A percentile compares a stretch with the other conserved stretches of the same genome.
These are phyloP conservation scores for Paecilomyces dactylethromorphus DNA, from an alignment of 2,329 filamentous ascomycete species.

Conservation along the genomic window DNA sequence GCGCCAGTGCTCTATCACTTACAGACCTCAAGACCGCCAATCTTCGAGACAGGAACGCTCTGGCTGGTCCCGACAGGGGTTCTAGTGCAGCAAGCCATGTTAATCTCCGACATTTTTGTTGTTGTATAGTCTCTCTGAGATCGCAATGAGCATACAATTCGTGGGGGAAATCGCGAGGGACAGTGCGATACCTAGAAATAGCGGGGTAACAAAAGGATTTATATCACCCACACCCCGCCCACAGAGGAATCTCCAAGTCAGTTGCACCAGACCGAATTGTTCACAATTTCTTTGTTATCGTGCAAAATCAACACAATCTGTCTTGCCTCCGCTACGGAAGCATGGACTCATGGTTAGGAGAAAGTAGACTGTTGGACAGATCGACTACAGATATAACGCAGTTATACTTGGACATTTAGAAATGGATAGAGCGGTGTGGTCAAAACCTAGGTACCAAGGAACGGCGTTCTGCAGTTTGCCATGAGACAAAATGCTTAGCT, in stretches of 20 bases:
- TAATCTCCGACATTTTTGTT: neutral
- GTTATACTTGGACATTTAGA: too few relatives aligned
- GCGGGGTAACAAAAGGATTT: neutral
- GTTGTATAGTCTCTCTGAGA: neutral
- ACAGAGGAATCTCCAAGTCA: neutral
- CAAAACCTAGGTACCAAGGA: too few relatives aligned
- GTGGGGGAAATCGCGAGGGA: too few relatives aligned
- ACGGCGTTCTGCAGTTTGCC: too few relatives aligned
- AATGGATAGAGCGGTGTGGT: too few relatives aligned
- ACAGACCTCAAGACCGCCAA: slow-evolving; percentile 12
- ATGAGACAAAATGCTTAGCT: too few relatives aligned
- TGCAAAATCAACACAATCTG: neutral
- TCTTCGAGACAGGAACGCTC: slow-evolving; percentile 7
- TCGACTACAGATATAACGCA: too few relatives aligned
- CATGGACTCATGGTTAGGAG: too few relatives aligned
- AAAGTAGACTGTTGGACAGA: too few relatives aligned
- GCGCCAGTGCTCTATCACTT: neutral
- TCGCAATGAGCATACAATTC: neutral
- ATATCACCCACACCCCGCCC: neutral
- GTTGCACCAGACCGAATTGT: too few relatives aligned
- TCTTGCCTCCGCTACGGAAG: too few relatives aligned
- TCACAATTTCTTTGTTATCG: neutral
- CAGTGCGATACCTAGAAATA: neutral
- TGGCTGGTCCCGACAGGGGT: slow-evolving; percentile 8
- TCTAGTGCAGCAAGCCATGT: slow-evolving; percentile 6